Percentiles rank a stretch among this genome's conserved stretches.
Evolutionary conservation across 2,329 filamentous ascomycete species (phyloP).

Genomic region (Fusarium scirpi): DNA sequence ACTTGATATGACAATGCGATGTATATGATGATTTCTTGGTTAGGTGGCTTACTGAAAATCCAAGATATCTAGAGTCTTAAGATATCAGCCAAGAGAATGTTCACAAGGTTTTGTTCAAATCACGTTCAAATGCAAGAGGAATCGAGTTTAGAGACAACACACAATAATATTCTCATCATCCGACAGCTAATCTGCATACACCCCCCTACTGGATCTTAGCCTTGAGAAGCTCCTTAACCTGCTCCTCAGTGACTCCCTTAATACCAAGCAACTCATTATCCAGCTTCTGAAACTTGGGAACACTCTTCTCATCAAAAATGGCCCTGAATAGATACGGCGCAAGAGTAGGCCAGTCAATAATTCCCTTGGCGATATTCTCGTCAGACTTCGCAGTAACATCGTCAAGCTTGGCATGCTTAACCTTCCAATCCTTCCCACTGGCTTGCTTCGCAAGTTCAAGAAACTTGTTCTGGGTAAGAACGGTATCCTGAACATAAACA

Average conservation of each 20-base stretch:
- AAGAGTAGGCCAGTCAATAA: constrained; percentile 49
- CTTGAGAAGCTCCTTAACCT: constrained; percentile 52
- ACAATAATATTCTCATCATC: not conserved
- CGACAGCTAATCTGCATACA: rapidly evolving
- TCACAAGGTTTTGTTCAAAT: no score
- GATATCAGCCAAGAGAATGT: no score
- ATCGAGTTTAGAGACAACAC: no score
- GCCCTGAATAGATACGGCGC: constrained; percentile 49
- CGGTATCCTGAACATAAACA: constrained; percentile 60
- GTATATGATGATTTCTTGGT: no score
- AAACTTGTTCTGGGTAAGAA: constrained; percentile 60
- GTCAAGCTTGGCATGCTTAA: constrained; percentile 53
- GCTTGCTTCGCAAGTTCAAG: constrained; percentile 61
- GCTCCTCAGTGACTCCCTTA: constrained; percentile 55
- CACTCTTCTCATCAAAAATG: constrained; percentile 51
- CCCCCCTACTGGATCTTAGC: constrained; percentile 25
- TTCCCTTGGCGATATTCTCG: constrained; percentile 49
- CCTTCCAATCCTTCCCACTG: constrained; percentile 60
- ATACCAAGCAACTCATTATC: constrained; percentile 62
- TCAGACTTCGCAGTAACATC: constrained; percentile 46
- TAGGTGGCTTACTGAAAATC: no score
- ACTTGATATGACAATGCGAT: no score
- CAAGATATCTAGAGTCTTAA: no score
- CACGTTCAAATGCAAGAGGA: no score
- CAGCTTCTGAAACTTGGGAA: constrained; percentile 50